phyloP scores from a whole-genome alignment of 2,329 filamentous ascomycete genomes.

The Colletotrichum sp. region DNA sequence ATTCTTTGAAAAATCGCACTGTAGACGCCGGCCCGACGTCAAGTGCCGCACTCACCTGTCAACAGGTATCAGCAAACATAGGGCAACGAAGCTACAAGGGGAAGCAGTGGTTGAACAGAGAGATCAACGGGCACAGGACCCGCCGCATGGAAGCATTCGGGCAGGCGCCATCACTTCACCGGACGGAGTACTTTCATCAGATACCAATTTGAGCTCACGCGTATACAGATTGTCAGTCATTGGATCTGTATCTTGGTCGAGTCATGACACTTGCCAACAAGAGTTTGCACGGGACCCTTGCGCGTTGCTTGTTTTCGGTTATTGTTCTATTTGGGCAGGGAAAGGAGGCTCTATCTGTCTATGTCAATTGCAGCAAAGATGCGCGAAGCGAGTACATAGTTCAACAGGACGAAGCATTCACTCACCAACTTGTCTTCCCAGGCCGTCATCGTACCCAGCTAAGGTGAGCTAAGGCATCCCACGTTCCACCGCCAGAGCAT shows the following conservation, averaged over 20 bases:
- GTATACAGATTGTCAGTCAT: slow-evolving; percentile 19
- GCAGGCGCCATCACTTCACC: slow-evolving; percentile 17
- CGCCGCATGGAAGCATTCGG: slow-evolving; percentile 8
- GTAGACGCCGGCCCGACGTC: background rate
- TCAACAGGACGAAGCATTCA: slow-evolving; percentile 14
- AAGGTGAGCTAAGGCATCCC: background rate
- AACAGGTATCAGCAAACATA: background rate
- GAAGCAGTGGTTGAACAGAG: background rate
- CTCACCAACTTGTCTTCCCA: background rate
- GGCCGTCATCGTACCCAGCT: background rate
- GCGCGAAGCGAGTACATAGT: slow-evolving; percentile 16
- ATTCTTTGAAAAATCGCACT: background rate
- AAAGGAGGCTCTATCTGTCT: slow-evolving; percentile 11
- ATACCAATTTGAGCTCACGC: slow-evolving; percentile 22
- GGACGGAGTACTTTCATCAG: slow-evolving; percentile 16
- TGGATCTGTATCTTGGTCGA: slow-evolving; percentile 16
- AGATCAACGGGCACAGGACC: background rate
- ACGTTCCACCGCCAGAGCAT: background rate
- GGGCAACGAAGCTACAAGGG: background rate
- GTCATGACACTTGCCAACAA: background rate
- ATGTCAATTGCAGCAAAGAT: slow-evolving; percentile 1
- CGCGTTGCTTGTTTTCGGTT: slow-evolving; percentile 6
- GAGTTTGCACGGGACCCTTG: slow-evolving; percentile 3
- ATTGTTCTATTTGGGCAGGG: background rate
- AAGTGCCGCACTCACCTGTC: background rate